Evolutionary conservation across 106 monocot species (phyloP).

Genomic region (Agapanthus africanus): DNA sequence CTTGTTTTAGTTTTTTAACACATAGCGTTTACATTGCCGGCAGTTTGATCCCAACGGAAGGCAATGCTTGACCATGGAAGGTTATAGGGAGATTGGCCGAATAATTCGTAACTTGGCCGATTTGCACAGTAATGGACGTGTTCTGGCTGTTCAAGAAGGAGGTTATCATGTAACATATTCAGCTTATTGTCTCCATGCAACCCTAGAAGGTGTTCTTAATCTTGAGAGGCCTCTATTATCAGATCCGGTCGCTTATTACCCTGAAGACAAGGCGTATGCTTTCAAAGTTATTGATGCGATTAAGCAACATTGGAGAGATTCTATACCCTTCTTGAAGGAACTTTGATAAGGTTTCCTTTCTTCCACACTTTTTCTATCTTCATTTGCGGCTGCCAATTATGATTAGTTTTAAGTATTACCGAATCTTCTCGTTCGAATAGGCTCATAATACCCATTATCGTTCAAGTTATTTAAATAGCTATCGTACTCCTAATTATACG

Average conservation of each 20-base stretch:
- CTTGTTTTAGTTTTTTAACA: background rate
- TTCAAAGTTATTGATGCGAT: constrained; percentile 58
- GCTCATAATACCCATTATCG: background rate
- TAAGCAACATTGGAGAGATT: constrained; percentile 53
- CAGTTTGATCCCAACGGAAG: constrained; percentile 99
- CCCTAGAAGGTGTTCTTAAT: constrained; percentile 69
- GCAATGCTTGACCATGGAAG: constrained; percentile 84
- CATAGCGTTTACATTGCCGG: constrained; percentile 5
- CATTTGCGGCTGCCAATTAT: background rate
- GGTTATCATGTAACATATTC: constrained; percentile 90
- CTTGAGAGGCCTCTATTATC: constrained; percentile 40
- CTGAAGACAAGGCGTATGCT: constrained; percentile 50
- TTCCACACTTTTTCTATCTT: background rate
- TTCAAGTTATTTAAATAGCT: background rate
- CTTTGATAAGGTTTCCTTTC: constrained; percentile 12
- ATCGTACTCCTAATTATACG: too few species aligned
- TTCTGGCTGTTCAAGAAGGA: constrained; percentile 83
- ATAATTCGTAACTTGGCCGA: constrained; percentile 38
- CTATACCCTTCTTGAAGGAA: constrained; percentile 55
- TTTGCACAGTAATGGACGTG: constrained; percentile 30
- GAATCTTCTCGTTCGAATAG: background rate
- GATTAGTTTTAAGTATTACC: background rate
- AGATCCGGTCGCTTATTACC: constrained; percentile 78
- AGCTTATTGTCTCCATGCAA: constrained; percentile 90
- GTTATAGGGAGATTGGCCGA: constrained; percentile 49